These are phyloP conservation scores for Trichoderma sp. DNA, from an alignment of 2,329 filamentous ascomycete species.

Conservation along the genomic window DNA sequence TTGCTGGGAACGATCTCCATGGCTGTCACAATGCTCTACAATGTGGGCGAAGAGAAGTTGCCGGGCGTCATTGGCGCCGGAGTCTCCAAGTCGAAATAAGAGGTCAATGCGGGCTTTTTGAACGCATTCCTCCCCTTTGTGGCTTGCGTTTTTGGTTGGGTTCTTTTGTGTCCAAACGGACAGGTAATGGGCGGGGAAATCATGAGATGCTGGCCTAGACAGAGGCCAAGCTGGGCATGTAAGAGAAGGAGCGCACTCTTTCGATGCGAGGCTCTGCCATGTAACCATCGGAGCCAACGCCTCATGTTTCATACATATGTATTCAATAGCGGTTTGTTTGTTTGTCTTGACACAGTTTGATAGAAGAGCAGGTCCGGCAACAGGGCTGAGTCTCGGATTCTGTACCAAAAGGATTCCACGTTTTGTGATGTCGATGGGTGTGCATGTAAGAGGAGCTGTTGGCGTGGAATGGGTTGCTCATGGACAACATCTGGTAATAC, in stretches of 20 bases:
- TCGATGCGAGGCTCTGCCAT: constrained; percentile 10
- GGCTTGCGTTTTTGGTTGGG: constrained; percentile 34
- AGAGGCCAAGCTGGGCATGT: constrained; percentile 9
- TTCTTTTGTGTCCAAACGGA: constrained; percentile 32
- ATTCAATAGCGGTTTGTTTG: constrained; percentile 21
- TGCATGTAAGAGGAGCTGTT: no score
- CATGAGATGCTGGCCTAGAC: constrained; percentile 5
- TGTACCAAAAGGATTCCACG: background rate
- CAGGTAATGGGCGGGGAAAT: background rate
- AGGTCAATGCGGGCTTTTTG: background rate
- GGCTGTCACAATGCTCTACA: constrained; percentile 77
- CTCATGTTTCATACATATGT: constrained; percentile 22
- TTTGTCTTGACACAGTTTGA: background rate
- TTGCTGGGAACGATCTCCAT: constrained; percentile 69
- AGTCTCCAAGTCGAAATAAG: constrained; percentile 69
- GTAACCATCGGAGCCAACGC: constrained; percentile 17
- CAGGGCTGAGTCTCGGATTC: constrained; percentile 2
- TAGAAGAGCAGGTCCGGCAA: background rate
- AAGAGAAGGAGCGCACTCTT: constrained; percentile 13
- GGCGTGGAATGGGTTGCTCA: no score
- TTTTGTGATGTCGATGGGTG: background rate
- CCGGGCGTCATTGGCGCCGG: constrained; percentile 96
- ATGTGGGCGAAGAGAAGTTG: constrained; percentile 81
- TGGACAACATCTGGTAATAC: no score
- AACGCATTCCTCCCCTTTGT: background rate